Percentiles rank a stretch among this genome's conserved stretches.
Evolutionary conservation across 805 yeast species (phyloP).

Genomic region (Candida multigemmis): DNA sequence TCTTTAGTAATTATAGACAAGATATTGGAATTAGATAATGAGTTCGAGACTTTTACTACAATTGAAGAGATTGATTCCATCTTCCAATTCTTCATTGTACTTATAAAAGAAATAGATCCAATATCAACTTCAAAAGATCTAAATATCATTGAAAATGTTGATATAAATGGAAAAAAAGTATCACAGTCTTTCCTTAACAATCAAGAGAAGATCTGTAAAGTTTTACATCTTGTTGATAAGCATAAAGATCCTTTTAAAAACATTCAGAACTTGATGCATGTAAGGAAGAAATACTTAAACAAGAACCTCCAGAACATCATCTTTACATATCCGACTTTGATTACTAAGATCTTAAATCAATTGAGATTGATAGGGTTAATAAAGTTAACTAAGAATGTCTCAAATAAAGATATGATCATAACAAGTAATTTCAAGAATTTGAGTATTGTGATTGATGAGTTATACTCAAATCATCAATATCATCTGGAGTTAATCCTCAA

Average conservation of each 20-base stretch:
- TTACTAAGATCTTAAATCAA: conserved; percentile 50
- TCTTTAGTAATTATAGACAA: conserved; percentile 55
- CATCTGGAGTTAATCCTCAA: conserved; percentile 32
- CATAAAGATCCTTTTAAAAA: conserved; percentile 27
- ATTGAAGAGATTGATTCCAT: conserved; percentile 48
- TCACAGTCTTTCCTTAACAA: conserved; percentile 31
- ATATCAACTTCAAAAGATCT: conserved; percentile 27
- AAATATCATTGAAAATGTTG: conserved; percentile 27
- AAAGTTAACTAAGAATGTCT: conserved; percentile 17
- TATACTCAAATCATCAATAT: conserved; percentile 33
- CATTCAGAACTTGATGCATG: conserved; percentile 22
- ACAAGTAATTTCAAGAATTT: conserved; percentile 64
- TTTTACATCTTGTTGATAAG: conserved; percentile 53
- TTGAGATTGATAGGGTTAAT: conserved; percentile 38
- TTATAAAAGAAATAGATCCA: conserved; percentile 33
- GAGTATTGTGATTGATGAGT: conserved; percentile 60
- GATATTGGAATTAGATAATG: conserved; percentile 28
- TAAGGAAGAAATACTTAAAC: conserved; percentile 36
- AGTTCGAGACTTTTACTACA: conserved; percentile 20
- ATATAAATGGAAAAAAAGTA: conserved; percentile 17
- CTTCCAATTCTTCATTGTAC: conserved; percentile 46
- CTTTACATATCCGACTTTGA: conserved; percentile 70
- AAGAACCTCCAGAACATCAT: conserved; percentile 48
- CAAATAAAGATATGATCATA: conserved; percentile 15
- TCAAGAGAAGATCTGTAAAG: conserved; percentile 59